Conservation (phyloP, 805 yeast species). For the Hanseniaspora lachancei region DNA sequence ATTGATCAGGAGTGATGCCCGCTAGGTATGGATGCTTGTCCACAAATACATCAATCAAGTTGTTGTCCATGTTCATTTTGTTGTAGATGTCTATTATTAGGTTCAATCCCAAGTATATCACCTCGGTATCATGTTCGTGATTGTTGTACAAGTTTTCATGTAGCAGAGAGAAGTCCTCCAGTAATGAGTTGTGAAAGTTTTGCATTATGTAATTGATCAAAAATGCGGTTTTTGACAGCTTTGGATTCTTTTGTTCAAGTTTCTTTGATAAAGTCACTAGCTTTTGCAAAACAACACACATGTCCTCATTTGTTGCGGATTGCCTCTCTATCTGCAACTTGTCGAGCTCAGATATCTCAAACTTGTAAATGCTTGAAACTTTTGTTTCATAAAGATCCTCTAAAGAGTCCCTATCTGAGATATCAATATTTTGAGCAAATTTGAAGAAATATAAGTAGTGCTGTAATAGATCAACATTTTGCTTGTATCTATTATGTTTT, state of each 20-base stretch:
- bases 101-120: slow-evolving; percentile 1
- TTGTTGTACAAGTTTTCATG: slow-evolving; percentile 7
- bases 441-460: not conserved
- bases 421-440: not conserved
- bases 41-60: slow-evolving; percentile 1
- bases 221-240: not conserved
- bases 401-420: not conserved
- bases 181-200: not conserved
- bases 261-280: not conserved
- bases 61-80: not conserved
- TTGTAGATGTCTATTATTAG: slow-evolving; percentile 4
- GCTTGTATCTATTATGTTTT: not conserved
- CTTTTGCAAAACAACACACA: not conserved
- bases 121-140: slow-evolving; percentile 1
- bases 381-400: not conserved
- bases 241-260: not conserved
- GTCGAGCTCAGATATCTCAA: slow-evolving; percentile 7
- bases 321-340: not conserved
- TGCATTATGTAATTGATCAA: not conserved
- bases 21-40: slow-evolving; percentile 4
- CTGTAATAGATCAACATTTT: not conserved
- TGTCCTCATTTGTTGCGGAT: not conserved
- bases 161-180: slow-evolving; percentile 4
- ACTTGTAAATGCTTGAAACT: not conserved
- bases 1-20: not conserved